Evolutionary conservation across 169 alveolate genomes (phyloP).

Genomic region (Eimeria falciformis): DNA sequence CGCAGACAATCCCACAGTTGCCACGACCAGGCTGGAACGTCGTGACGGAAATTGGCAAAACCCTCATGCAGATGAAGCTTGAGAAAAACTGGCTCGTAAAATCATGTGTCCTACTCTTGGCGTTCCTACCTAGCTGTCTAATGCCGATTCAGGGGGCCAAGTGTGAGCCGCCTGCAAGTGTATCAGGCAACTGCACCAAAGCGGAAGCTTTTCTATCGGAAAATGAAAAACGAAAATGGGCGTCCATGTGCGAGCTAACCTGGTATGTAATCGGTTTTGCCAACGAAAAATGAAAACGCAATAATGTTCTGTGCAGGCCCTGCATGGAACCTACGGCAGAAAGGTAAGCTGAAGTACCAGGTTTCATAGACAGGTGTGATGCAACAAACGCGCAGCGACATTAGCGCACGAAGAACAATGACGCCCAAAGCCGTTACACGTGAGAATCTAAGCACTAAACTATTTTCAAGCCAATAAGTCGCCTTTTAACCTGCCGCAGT

Average conservation of each 20-base stretch:
- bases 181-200: not conserved
- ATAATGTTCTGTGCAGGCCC: constrained; percentile 12
- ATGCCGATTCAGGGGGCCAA: constrained; percentile 18
- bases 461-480: not conserved
- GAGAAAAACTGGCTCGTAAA: constrained; percentile 10
- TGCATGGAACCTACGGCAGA: constrained; percentile 4
- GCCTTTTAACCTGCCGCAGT: not conserved
- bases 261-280: constrained; percentile 30
- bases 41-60: not conserved
- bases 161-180: constrained; percentile 26
- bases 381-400: no score
- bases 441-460: no score
- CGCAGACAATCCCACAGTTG: not conserved
- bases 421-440: no score
- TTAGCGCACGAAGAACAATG: no score
- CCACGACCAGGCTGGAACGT: constrained; percentile 58
- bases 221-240: constrained; percentile 57
- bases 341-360: no score
- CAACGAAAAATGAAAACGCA: not conserved
- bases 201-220: constrained; percentile 35
- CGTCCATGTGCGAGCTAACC: constrained; percentile 42
- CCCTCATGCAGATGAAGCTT: not conserved
- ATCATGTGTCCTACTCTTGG: not conserved
- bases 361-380: no score
- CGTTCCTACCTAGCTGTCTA: not conserved